phyloP scores from a whole-genome alignment of 768 basidiomycete species.

The Neoboletus subvelutipes region DNA sequence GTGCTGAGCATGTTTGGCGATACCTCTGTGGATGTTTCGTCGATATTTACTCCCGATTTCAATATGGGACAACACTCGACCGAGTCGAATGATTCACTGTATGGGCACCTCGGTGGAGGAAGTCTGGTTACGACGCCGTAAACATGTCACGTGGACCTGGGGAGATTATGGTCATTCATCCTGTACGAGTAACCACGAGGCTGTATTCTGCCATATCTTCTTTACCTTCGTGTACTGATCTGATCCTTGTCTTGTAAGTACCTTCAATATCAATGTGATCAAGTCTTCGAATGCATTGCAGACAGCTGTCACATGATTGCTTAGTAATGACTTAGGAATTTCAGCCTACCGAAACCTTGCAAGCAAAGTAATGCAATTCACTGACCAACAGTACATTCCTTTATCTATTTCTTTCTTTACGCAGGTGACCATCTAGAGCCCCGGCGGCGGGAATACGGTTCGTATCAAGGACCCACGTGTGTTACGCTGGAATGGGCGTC shows the following conservation, averaged over 20 bases:
- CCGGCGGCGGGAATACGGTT: not conserved
- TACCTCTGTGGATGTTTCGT: conserved; percentile 34
- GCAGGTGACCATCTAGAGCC: not conserved
- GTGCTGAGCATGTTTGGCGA: conserved; percentile 63
- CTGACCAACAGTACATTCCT: conserved; percentile 1
- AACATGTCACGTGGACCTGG: conserved; percentile 1
- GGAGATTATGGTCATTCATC: conserved; percentile 7
- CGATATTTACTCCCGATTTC: conserved; percentile 35
- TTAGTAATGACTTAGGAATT: not conserved
- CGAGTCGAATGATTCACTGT: conserved; percentile 29
- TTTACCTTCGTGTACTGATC: conserved; percentile 12
- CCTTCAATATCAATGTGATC: conserved; percentile 5
- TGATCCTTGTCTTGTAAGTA: not conserved
- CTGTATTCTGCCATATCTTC: conserved; percentile 1
- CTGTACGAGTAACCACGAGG: conserved; percentile 17
- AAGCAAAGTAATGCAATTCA: not conserved
- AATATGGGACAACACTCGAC: conserved; percentile 24
- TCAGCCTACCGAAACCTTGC: too few species aligned
- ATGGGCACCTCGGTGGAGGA: conserved; percentile 25
- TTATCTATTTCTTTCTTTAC: not conserved
- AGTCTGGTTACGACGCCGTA: conserved; percentile 30
- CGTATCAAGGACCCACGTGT: not conserved
- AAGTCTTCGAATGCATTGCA: not conserved
- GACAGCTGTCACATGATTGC: not conserved
- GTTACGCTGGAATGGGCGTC: conserved; percentile 13